Evolutionary conservation across 225 moss, liverwort and hornwort species (phyloP), one percentile per base, ranked within the genome.

Genomic region (Asterella californica): DNA sequence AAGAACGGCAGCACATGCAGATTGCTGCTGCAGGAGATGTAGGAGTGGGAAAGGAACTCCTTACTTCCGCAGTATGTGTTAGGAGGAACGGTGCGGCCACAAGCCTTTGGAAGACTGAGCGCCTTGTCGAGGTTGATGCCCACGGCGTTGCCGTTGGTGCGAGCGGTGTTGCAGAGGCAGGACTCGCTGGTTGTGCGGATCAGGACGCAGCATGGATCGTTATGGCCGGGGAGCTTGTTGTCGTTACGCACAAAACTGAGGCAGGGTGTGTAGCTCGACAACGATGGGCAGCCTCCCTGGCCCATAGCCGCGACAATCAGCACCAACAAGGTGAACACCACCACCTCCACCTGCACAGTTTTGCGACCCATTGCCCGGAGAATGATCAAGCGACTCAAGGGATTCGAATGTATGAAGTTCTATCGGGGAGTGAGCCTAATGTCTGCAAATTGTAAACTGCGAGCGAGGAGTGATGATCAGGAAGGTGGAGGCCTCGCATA

Each of bases 21-120:
- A 17, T 52, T 12, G 52, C 10, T 17, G 14, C 14, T 48, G 48
- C 11, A 48, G 11, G 6, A 10, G 52, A 52, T 17, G 52, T 6
- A 52, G 52, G 64, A 64, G 64, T 10, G 64, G 25, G 25, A 27
- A 2, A 19, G 32, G 25, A 5, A 19, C 14, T 64, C 2, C 60
- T 64, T 45, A 72, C 71, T 25, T 38, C 46, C 46, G 71, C 71
- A 72, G 71, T 72, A 72, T 4, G 71, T 72, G 71, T 72, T 72
- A 14, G 32, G 34, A 1, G 36, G 38, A 38, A 72, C 71, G 5
- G 45, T 72, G 42, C 36, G 71, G 9, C 71, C 71, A 72, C 71
- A 72, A 37, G 11, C 4, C 71, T 72, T 72, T 9, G 71, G 71
- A 38, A 72, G 71, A 72, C 15, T 38, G 11, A 72, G 71, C 25